These are phyloP conservation scores for Aspergillus fijiensis DNA, from an alignment of 2,329 filamentous ascomycete genomes.

Conservation along the genomic window DNA sequence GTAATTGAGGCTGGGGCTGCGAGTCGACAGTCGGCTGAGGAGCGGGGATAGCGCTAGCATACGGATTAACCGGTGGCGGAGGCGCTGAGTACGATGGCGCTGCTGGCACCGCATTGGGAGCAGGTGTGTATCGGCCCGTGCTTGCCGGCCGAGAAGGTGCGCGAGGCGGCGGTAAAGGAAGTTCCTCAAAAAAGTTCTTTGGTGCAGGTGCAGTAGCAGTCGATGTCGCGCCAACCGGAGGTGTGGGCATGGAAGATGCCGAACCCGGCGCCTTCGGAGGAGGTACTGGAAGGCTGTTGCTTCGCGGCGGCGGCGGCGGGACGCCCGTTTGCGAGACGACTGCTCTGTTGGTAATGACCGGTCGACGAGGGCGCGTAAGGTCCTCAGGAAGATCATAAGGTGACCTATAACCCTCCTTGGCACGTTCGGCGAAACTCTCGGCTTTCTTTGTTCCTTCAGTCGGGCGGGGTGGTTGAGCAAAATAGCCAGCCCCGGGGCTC, in stretches of 20 bases:
- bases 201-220: conserved; percentile 23
- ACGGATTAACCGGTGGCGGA: conserved; percentile 20
- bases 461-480: conserved; percentile 27
- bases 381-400: conserved; percentile 95
- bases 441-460: conserved; percentile 50
- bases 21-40: conserved; percentile 21
- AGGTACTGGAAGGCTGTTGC: conserved; percentile 56
- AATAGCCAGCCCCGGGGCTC: conserved; percentile 23
- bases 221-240: conserved; percentile 38
- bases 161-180: conserved; percentile 60
- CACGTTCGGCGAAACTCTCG: conserved; percentile 85
- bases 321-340: conserved; percentile 46
- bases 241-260: conserved; percentile 18
- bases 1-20: conserved; percentile 25
- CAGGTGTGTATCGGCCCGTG: conserved; percentile 43
- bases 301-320: conserved; percentile 59
- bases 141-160: conserved; percentile 54
- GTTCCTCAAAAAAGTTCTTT: conserved; percentile 72
- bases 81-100: conserved; percentile 14
- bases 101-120: conserved; percentile 27
- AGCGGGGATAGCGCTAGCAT: conserved; percentile 21
- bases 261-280: conserved; percentile 11
- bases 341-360: conserved; percentile 59
- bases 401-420: conserved; percentile 88
- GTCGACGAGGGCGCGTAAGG: conserved; percentile 64